Evolutionary conservation across 257 asterid genomes (phyloP), one percentile per base, ranked within the genome.

Genomic region (Solanum tacnaense): DNA sequence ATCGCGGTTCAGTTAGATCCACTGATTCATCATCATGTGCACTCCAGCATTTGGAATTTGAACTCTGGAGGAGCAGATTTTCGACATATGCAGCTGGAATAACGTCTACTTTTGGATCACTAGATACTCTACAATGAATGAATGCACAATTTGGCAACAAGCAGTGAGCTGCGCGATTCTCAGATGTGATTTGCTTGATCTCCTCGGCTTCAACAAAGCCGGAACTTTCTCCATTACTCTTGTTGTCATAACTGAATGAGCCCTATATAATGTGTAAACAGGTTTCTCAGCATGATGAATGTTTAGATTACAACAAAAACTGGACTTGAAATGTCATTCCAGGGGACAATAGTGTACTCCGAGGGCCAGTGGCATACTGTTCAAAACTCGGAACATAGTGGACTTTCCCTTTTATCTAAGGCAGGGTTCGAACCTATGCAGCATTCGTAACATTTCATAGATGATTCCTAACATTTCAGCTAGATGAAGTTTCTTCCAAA

Each of bases 1-100:
- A 87, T 38, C 98, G 91, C 25, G 98, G 99, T 85, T 94, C 98
- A 18, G 98, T 94, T 86, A 97, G 87, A 90, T 97, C 98, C 89
- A 95, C 96, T n/a, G 86, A 76, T 88, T 93, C 98, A 18, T 94
- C 98, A 5, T 93, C 98, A 65, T 79, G 89, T 0, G 89, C 35
- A 49, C 88, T 90, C 90, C 94, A 87, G 39, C 88, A 84, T 68
- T 89, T 87, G 15, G 52, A 81, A 84, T 90, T 90, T 31, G 95
- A 86, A 72, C 89, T 39, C 52, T 89, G 88, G 88, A 91, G 91
- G 83, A 91, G 89, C 86, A 92, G 90, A 89, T 90, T 91, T 85
- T 93, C 96, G 13, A 91, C 75, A 72, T 89, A 38, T 13, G 90
- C 78, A 34, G 90, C 74, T 62, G 91, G 84, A 35, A 85, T 87